phyloP scores from a whole-genome alignment of 768 basidiomycete species.

The Coprinopsis sp. region DNA sequence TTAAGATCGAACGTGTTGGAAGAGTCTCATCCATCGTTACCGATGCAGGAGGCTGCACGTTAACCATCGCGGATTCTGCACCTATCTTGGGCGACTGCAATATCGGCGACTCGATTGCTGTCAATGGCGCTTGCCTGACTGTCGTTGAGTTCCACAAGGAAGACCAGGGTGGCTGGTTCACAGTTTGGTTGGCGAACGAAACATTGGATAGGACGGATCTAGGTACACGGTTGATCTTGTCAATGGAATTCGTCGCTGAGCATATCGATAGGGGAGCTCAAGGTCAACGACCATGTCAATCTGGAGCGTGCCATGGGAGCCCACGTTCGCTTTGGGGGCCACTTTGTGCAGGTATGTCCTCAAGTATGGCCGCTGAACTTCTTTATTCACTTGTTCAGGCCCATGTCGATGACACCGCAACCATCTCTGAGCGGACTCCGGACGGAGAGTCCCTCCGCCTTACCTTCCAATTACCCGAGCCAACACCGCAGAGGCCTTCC shows the following conservation, averaged over 20 bases:
- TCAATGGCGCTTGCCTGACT: slow-evolving; percentile 86
- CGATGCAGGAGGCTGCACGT: slow-evolving; percentile 74
- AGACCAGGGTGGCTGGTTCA: slow-evolving; percentile 74
- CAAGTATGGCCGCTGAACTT: background rate
- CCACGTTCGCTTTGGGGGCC: slow-evolving; percentile 90
- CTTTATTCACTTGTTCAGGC: slow-evolving; percentile 45
- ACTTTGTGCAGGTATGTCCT: slow-evolving; percentile 84
- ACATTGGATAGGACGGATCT: slow-evolving; percentile 88
- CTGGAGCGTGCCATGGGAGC: slow-evolving; percentile 93
- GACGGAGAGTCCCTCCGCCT: slow-evolving; percentile 91
- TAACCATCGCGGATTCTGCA: slow-evolving; percentile 68
- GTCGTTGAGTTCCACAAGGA: slow-evolving; percentile 76
- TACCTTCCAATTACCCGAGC: slow-evolving; percentile 68
- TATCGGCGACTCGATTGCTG: slow-evolving; percentile 91
- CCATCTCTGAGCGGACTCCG: slow-evolving; percentile 51
- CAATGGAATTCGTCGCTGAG: background rate
- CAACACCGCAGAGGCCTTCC: slow-evolving; percentile 53
- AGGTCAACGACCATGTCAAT: slow-evolving; percentile 78
- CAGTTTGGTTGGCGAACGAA: slow-evolving; percentile 94
- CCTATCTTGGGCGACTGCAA: slow-evolving; percentile 84
- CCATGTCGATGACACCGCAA: slow-evolving; percentile 90
- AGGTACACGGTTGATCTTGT: slow-evolving; percentile 41
- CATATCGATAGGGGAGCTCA: slow-evolving; percentile 58
- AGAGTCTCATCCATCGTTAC: slow-evolving; percentile 58
- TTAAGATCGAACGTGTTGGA: slow-evolving; percentile 87